Percentiles rank a stretch among this genome's conserved stretches.
Conservation (phyloP, 2,329 filamentous ascomycete species). For the Parastagonospora avenae region DNA sequence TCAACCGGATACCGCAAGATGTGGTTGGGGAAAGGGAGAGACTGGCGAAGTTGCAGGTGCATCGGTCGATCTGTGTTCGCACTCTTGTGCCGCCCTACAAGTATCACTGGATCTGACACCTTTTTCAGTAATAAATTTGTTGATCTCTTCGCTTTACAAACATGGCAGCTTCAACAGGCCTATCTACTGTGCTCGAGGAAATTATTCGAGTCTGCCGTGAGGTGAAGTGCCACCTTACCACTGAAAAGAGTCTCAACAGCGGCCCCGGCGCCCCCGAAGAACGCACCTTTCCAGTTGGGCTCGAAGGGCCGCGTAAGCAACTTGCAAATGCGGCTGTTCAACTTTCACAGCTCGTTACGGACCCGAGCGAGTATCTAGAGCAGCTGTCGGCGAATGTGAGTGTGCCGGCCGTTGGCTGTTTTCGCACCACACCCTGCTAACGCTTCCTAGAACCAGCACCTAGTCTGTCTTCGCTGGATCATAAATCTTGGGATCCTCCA, state of each 20-base stretch:
- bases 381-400: slow-evolving; percentile 1
- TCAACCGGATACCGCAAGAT: too few relatives aligned
- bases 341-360: not conserved
- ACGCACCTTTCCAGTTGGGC: not conserved
- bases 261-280: not conserved
- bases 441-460: slow-evolving; percentile 1
- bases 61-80: too few relatives aligned
- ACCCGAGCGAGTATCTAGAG: not conserved
- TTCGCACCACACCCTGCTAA: not conserved
- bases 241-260: not conserved
- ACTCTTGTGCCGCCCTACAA: too few relatives aligned
- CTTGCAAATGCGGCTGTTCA: not conserved
- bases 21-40: too few relatives aligned
- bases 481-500: not conserved
- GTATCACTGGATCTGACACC: too few relatives aligned
- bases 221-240: not conserved
- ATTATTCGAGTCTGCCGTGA: not conserved
- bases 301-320: not conserved
- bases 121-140: too few relatives aligned
- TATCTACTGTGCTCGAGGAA: not conserved
- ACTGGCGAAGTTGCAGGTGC: too few relatives aligned
- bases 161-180: not conserved
- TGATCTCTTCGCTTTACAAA: not conserved
- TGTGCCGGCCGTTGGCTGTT: not conserved
- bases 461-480: not conserved